Conservation (phyloP, 495 filamentous ascomycete genomes). For the Zalerion maritima region DNA sequence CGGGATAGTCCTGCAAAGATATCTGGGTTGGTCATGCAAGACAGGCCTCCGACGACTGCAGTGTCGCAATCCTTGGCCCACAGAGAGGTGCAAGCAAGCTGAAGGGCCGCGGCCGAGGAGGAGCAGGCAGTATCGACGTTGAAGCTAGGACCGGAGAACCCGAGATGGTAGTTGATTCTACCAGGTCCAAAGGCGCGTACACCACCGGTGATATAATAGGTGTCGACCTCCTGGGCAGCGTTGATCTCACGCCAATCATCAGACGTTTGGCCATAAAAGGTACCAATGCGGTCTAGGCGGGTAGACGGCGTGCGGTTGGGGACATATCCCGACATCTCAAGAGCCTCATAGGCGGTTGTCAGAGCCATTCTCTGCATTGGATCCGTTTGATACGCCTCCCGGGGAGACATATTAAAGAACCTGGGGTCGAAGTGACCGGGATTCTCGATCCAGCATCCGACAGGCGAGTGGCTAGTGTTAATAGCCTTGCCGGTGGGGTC, state of each 20-base stretch:
- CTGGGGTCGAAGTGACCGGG: conserved; percentile 72
- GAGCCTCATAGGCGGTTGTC: conserved; percentile 74
- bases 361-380: conserved; percentile 78
- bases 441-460: conserved; percentile 80
- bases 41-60: conserved; percentile 71
- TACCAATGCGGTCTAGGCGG: conserved; percentile 68
- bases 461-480: conserved; percentile 73
- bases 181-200: conserved; percentile 79
- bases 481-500: conserved; percentile 60
- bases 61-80: conserved; percentile 76
- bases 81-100: conserved; percentile 68
- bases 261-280: conserved; percentile 85
- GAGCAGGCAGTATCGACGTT: conserved; percentile 86
- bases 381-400: conserved; percentile 79
- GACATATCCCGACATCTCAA: conserved; percentile 84
- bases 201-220: conserved; percentile 85
- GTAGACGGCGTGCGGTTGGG: conserved; percentile 77
- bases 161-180: conserved; percentile 75
- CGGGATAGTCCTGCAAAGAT: conserved; percentile 72
- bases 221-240: conserved; percentile 79
- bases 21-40: conserved; percentile 66
- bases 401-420: conserved; percentile 94
- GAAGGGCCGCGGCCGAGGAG: conserved; percentile 69
- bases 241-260: conserved; percentile 90
- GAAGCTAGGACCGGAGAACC: conserved; percentile 75